These are phyloP conservation scores for Carnegiea gigantea DNA, from an alignment of 179 eudicot genomes.

Conservation along the genomic window DNA sequence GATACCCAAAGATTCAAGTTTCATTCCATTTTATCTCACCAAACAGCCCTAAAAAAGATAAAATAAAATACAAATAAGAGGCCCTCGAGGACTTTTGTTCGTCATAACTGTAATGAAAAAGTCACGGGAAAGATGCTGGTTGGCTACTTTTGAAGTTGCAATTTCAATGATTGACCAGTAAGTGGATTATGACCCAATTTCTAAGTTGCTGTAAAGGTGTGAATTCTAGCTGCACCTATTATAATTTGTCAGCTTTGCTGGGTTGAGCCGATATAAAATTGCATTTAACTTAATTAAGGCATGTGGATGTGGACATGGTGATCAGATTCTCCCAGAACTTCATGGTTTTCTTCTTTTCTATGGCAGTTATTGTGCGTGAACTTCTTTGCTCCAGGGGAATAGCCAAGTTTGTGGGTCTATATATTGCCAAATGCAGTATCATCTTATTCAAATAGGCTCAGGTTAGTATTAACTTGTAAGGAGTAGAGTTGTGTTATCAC, in stretches of 20 bases:
- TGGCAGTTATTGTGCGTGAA: no score
- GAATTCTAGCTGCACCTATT: slow-evolving; percentile 1
- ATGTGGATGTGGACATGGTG: neutral
- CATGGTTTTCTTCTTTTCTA: neutral
- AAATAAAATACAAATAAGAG: no score
- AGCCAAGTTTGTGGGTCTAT: no score
- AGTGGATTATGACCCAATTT: slow-evolving; percentile 3
- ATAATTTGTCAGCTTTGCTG: neutral
- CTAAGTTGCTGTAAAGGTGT: neutral
- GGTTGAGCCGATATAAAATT: neutral
- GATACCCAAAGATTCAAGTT: no score
- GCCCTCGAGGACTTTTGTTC: no score
- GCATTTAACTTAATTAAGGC: neutral
- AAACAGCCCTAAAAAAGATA: no score
- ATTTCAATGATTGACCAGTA: neutral
- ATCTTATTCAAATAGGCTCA: no score
- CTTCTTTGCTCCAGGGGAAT: no score
- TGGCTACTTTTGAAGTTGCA: neutral
- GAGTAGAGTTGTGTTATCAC: no score
- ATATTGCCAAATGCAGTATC: no score
- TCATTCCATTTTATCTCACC: no score
- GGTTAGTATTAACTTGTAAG: no score
- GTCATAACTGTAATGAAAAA: neutral
- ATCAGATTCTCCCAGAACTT: neutral
- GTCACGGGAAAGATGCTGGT: neutral